A percentile compares a stretch with the other conserved stretches of the same genome.
phyloP scores from a whole-genome alignment of 768 basidiomycete species.

The Plicaturopsis crispa region DNA sequence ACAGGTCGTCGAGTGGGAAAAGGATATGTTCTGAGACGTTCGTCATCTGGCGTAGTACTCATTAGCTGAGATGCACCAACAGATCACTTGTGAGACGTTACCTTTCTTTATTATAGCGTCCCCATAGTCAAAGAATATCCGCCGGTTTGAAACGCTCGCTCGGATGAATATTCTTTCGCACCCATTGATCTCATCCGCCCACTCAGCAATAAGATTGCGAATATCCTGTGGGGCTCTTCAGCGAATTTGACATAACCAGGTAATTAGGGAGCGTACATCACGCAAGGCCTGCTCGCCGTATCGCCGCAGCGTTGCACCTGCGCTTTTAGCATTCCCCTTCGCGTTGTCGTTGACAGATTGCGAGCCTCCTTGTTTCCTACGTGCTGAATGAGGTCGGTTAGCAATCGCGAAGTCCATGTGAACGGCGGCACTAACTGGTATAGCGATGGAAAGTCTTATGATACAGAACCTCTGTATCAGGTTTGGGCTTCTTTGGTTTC shows the following conservation, averaged over 20 bases:
- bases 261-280: constrained; percentile 50
- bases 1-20: constrained; percentile 96
- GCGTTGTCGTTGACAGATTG: constrained; percentile 90
- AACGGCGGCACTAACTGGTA: constrained; percentile 76
- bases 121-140: constrained; percentile 88
- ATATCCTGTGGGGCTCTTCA: constrained; percentile 60
- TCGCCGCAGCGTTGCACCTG: constrained; percentile 87
- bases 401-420: too few species aligned
- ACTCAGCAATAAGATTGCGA: constrained; percentile 70
- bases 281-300: constrained; percentile 92
- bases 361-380: constrained; percentile 94
- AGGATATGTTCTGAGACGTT: constrained; percentile 81
- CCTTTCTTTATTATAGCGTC: constrained; percentile 68
- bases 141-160: constrained; percentile 79
- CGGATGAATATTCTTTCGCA: constrained; percentile 92
- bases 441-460: constrained; percentile 99
- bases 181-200: constrained; percentile 79
- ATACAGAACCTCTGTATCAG: constrained; percentile 72
- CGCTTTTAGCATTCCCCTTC: constrained; percentile 89
- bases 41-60: too few species aligned
- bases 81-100: too few species aligned
- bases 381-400: too few species aligned
- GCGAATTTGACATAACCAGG: neutral
- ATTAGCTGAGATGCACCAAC: too few species aligned
- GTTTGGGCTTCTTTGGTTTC: constrained; percentile 58